Base-by-base conservation (phyloP, 2,329 filamentous ascomycete genomes). In the Anisogramma anomala region DNA sequence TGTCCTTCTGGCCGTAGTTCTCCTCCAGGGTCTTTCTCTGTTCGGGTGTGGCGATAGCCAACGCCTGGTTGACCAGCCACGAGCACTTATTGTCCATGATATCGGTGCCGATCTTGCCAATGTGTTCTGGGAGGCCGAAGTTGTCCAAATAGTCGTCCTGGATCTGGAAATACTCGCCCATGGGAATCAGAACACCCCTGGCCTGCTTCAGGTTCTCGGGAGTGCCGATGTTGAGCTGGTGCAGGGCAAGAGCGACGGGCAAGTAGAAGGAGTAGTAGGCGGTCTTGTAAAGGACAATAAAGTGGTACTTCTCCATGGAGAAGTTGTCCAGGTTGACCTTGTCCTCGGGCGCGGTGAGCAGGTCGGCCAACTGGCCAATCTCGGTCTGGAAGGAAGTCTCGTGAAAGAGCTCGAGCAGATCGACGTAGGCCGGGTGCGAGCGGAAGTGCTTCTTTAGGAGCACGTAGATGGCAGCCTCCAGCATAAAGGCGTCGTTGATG, bases 41-140 rank as follows among this genome's bases (percentile, higher is more conserved):
- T 61, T 89, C 86, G 1, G 85, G 79, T 2, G 74, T 88, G 50
- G 77, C 83, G 48, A 82, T 74, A 60, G 79, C 73, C 45, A 98
- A 72, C 34, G 91, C 91, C 66, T 94, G 82, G 74, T 98, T 98
- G 64, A 98, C 76, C 46, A 98, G 70, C 91, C 91, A 98, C 31
- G 85, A 93, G 74, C 91, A 98, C 75, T 98, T 98, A 77, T 98
- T 98, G 69, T 98, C 91, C 72, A 88, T 81, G 63, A 98, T 98
- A 58, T 98, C 91, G 46, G 91, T 98, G 51, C 91, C 91, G 51
- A 96, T 94, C 77, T 98, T 98, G 64, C 91, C 91, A 60, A 98
- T 91, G 57, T 87, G 77, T 56, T 86, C 78, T 28, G 91, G 87
- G 53, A 89, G 80, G 54, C 89, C 91, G 58, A 91, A 98, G 68